Evolutionary conservation across 768 basidiomycete genomes (phyloP).

Genomic region (Mycena pura): DNA sequence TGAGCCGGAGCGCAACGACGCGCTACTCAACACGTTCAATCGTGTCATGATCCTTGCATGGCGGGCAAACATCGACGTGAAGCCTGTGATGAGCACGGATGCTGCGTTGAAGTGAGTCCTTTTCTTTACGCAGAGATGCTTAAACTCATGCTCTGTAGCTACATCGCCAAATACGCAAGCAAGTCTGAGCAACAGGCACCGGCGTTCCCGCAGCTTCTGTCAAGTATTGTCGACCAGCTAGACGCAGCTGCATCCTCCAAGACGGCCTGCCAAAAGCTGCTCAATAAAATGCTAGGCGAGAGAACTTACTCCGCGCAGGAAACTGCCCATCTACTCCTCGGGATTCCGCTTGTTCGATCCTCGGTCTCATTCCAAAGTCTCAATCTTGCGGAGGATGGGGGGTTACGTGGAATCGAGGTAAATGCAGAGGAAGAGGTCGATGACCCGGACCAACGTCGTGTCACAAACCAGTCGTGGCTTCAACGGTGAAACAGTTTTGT

Average conservation of each 20-base stretch:
- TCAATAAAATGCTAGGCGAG: constrained; percentile 33
- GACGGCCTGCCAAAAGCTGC: constrained; percentile 30
- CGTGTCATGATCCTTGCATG: constrained; percentile 27
- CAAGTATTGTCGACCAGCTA: constrained; percentile 2
- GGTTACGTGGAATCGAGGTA: background rate
- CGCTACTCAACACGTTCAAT: constrained; percentile 29
- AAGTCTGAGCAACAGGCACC: constrained; percentile 22
- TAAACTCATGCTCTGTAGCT: constrained; percentile 1
- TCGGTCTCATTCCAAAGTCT: constrained; percentile 23
- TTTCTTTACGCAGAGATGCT: no score
- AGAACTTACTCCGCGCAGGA: constrained; percentile 30
- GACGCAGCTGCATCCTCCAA: constrained; percentile 17
- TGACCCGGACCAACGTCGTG: background rate
- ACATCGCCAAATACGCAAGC: constrained; percentile 26
- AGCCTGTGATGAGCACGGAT: constrained; percentile 27
- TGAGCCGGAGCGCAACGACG: constrained; percentile 25
- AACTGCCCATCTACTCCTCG: constrained; percentile 30
- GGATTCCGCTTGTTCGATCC: constrained; percentile 26
- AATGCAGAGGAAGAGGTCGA: background rate
- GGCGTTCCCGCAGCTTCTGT: constrained; percentile 24
- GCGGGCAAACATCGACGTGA: constrained; percentile 33
- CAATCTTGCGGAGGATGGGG: constrained; percentile 9
- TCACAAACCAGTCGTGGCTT: constrained; percentile 18
- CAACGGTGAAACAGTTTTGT: background rate
- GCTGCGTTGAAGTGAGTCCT: constrained; percentile 15